Percentiles rank a stretch among this genome's conserved stretches.
Evolutionary conservation across 2,329 filamentous ascomycete genomes (phyloP).

Genomic region (Myriosclerotinia duriaeana): DNA sequence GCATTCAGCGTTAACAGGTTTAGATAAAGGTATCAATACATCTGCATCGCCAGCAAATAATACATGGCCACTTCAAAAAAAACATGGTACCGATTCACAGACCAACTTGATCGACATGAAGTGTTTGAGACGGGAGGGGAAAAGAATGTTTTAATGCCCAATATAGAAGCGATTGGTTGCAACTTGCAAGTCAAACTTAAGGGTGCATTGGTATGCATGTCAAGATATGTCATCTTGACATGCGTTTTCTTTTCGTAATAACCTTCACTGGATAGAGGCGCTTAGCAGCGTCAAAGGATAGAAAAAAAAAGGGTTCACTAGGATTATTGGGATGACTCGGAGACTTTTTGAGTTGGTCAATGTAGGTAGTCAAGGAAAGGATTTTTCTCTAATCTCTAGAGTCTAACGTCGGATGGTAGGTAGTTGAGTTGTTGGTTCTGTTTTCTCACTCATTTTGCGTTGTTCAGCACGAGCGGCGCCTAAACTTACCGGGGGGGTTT

Average conservation of each 20-base stretch:
- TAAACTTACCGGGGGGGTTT: constrained; percentile 2
- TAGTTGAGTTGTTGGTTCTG: neutral
- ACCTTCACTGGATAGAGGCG: constrained; percentile 11
- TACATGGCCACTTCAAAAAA: neutral
- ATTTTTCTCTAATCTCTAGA: neutral
- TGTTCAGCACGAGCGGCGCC: neutral
- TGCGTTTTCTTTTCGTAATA: constrained; percentile 10
- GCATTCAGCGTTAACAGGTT: neutral
- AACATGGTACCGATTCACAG: neutral
- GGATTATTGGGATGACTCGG: constrained; percentile 1
- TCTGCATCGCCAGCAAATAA: constrained; percentile 18
- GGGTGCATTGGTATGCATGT: neutral
- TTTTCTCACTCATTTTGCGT: constrained; percentile 1
- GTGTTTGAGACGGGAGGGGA: neutral
- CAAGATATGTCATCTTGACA: neutral
- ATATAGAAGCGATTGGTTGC: constrained; percentile 13
- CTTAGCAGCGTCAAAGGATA: constrained; percentile 15
- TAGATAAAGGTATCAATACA: constrained; percentile 8
- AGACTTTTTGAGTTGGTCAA: neutral
- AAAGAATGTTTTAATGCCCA: constrained; percentile 11
- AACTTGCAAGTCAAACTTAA: neutral
- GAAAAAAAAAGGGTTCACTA: neutral
- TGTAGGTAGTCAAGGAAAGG: neutral
- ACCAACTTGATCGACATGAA: neutral
- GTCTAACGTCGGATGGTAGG: neutral